Base-by-base conservation (phyloP, 306 rosid species). In the Lathyrus tuberosus region DNA sequence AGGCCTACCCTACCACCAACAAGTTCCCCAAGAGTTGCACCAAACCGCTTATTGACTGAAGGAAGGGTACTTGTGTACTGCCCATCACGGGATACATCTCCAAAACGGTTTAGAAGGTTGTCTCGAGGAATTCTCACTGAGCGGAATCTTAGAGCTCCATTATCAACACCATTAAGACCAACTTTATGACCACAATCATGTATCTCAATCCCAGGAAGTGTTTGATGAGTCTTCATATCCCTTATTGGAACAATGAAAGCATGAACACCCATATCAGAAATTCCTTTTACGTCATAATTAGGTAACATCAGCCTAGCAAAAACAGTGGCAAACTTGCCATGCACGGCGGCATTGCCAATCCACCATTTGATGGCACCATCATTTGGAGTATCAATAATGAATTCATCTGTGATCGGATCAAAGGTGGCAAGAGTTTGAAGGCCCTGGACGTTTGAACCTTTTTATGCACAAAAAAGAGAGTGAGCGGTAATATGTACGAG, bases 351-450 rank as follows among this genome's bases (percentile, higher is more conserved):
- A 79, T 94, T 94, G 16, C 99, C 99, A 71, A 94, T 94, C 99
- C 99, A 94, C 99, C 99, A 94, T 83, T 90, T 94, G 79, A 94
- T 90, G 72, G 99, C 97, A 67, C 99, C 99, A 71, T 94, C 96
- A 72, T 87, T 87, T 26, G 97, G 99, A 8, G 99, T 94, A 74
- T 94, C 72, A 53, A 94, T 83, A 70, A 91, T 57, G 73, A 94
- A 94, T 69, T 94, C 95, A 77, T 94, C 96, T 0, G 88, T 86
- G 51, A 91, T 65, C 35, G 86, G 89, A 85, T 94, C 99, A 72
- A 94, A 90, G 44, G 88, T 82, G 40, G 99, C 99, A 33, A 62
- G 67, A 8, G 97, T 94, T 84, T 94, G 97, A 62, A 94, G 88
- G 68, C 92, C 95, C 86, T 94, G 99, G 82, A 94, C 97, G 74